These are phyloP conservation scores for Capsella bursapastoris DNA, from an alignment of 345 rosid species.

Conservation along the genomic window DNA sequence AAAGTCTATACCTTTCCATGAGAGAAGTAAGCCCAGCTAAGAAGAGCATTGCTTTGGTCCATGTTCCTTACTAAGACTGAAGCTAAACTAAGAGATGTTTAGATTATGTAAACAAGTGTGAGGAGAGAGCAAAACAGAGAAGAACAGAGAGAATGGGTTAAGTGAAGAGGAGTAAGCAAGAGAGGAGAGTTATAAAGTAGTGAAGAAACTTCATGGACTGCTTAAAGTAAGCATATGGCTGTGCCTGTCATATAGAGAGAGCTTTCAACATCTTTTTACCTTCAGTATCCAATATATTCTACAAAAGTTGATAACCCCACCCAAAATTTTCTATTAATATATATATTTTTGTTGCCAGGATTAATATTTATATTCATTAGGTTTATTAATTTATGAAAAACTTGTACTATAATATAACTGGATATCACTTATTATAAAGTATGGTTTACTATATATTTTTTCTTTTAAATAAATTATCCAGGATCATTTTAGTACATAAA, in stretches of 20 bases:
- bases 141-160: slow-evolving; percentile 28
- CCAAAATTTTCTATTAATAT: neutral
- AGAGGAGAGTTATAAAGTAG: slow-evolving; percentile 24
- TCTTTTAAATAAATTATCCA: no score
- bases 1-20: slow-evolving; percentile 69
- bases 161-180: neutral
- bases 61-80: slow-evolving; percentile 34
- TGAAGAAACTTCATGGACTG: slow-evolving; percentile 36
- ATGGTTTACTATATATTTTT: no score
- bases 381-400: neutral
- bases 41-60: slow-evolving; percentile 73
- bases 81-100: slow-evolving; percentile 5
- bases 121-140: slow-evolving; percentile 14
- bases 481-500: no score
- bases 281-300: slow-evolving; percentile 31
- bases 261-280: slow-evolving; percentile 38
- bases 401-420: neutral
- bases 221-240: slow-evolving; percentile 34
- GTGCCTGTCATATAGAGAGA: slow-evolving; percentile 14
- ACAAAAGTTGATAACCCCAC: slow-evolving; percentile 38
- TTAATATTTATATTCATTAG: no score
- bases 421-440: slow-evolving; percentile 1
- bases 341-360: neutral
- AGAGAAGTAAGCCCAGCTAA: slow-evolving; percentile 63
- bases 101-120: neutral